Conservation (phyloP, 495 filamentous ascomycete genomes). For the Diplogelasinospora grovesii region DNA sequence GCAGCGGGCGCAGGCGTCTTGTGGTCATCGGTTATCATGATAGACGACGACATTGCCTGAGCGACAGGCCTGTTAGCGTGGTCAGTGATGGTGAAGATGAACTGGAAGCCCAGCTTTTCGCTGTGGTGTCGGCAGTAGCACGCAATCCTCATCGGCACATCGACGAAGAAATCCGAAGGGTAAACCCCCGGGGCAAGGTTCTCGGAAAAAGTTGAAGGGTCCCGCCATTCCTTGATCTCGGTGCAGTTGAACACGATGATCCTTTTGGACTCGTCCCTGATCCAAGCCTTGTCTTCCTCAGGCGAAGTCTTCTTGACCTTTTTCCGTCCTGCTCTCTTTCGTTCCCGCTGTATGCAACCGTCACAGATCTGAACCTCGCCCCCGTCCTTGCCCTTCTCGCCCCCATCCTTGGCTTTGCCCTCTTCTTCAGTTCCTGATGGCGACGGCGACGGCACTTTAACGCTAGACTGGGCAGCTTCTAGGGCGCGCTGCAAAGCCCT, state of each 20-base stretch:
- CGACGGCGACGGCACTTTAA: not conserved
- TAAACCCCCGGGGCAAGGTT: slow-evolving; percentile 50
- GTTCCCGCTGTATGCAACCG: slow-evolving; percentile 76
- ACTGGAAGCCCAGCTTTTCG: slow-evolving; percentile 86
- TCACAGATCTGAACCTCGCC: slow-evolving; percentile 82
- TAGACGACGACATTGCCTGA: slow-evolving; percentile 76
- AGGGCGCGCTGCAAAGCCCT: slow-evolving; percentile 63
- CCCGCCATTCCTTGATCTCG: slow-evolving; percentile 83
- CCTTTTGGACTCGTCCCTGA: slow-evolving; percentile 65
- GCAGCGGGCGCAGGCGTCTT: slow-evolving; percentile 55
- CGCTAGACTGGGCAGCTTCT: slow-evolving; percentile 13
- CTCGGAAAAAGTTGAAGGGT: slow-evolving; percentile 31
- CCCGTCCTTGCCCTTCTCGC: slow-evolving; percentile 64
- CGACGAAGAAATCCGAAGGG: slow-evolving; percentile 48
- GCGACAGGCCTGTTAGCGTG: slow-evolving; percentile 64
- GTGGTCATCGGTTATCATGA: slow-evolving; percentile 96
- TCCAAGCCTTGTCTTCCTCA: slow-evolving; percentile 78
- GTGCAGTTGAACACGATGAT: slow-evolving; percentile 90
- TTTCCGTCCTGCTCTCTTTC: slow-evolving; percentile 82
- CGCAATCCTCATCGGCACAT: slow-evolving; percentile 89
- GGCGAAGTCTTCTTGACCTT: slow-evolving; percentile 80
- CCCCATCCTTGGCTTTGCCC: slow-evolving; percentile 43
- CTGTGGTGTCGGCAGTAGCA: slow-evolving; percentile 94
- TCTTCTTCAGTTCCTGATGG: not conserved
- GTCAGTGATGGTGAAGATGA: slow-evolving; percentile 91